Evolutionary conservation across 2,329 filamentous ascomycete genomes (phyloP), one percentile per base, ranked within the genome.

Genomic region (Alternaria viburni): DNA sequence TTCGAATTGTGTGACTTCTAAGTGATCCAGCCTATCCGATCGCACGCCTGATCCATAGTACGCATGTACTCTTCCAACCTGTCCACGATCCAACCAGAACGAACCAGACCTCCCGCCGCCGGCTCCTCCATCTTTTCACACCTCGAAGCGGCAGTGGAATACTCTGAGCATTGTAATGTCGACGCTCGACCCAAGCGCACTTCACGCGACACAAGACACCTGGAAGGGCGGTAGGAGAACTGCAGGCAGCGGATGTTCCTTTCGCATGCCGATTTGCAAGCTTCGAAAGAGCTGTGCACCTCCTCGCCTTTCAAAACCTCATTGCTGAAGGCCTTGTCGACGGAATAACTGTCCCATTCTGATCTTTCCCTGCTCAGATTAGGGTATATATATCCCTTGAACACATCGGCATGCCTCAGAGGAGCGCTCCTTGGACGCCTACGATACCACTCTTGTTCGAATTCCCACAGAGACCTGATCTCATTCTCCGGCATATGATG

Each of bases 401-500:
- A 66, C 7, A 68, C 61, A 30, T 64, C 50, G 19, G 28, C 45
- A 50, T 66, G 58, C 25, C 6, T 50, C 46, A 50, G 23, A 54
- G 52, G 11, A 59, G 45, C 6, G 21, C 11, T 17, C 9, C 43
- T 21, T 41, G 19, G 44, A 32, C 21, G 12, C 30, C 25, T 32
- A 30, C 51, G 60, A 23, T 59, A 19, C 46, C 64, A 62, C 8
- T 59, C 41, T 54, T 80, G 77, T 69, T 86, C 83, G 49, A 84
- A 85, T 7, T 76, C 70, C 74, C 79, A 81, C 45, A 86, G 78
- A 8, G 70, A 69, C 28, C 79, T 67, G 19, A 85, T 82, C 13
- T 86, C 83, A 1, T 65, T 59, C 0, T 80, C 69, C 1, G 72
- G 76, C 23, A 86, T 75, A 64, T 86, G 84, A 59, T 86, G 84